Evolutionary conservation across 441 rosid genomes (phyloP).

Genomic region (Biscutella laevigata): DNA sequence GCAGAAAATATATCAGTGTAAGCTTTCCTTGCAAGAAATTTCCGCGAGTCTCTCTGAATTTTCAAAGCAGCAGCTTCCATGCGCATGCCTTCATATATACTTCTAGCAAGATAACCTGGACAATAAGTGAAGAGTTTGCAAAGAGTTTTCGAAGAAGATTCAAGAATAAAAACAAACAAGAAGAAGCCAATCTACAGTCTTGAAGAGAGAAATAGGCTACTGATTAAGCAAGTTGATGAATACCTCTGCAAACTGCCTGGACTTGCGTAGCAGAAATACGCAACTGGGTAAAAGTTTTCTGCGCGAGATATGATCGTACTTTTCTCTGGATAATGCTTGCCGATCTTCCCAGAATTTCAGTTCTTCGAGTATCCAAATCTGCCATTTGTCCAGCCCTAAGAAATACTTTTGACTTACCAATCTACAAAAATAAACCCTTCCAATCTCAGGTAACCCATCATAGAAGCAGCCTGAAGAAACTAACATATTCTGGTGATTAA

Average conservation of each 20-base stretch:
- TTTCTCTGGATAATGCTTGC: slow-evolving; percentile 87
- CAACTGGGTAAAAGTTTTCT: slow-evolving; percentile 48
- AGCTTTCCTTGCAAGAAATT: slow-evolving; percentile 69
- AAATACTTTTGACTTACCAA: slow-evolving; percentile 28
- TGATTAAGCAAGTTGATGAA: not conserved
- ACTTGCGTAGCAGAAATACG: slow-evolving; percentile 51
- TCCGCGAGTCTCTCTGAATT: slow-evolving; percentile 67
- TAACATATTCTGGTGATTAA: not conserved
- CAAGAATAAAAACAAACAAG: not conserved
- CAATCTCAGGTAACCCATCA: slow-evolving; percentile 20
- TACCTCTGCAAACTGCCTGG: slow-evolving; percentile 91
- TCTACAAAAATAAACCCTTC: slow-evolving; percentile 22
- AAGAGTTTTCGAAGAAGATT: not conserved
- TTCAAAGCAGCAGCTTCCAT: slow-evolving; percentile 65
- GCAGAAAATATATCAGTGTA: slow-evolving; percentile 52
- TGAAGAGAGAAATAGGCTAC: not conserved
- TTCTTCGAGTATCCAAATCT: slow-evolving; percentile 29
- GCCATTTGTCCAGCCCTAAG: slow-evolving; percentile 35
- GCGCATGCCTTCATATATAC: slow-evolving; percentile 48
- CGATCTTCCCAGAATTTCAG: slow-evolving; percentile 26
- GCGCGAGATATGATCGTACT: slow-evolving; percentile 75
- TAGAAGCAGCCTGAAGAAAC: slow-evolving; percentile 10
- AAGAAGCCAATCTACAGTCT: slow-evolving; percentile 6
- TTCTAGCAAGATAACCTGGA: slow-evolving; percentile 65
- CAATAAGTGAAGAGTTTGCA: not conserved